Conservation (phyloP, 177 flowering plant species). For the Vitis hybrid region DNA sequence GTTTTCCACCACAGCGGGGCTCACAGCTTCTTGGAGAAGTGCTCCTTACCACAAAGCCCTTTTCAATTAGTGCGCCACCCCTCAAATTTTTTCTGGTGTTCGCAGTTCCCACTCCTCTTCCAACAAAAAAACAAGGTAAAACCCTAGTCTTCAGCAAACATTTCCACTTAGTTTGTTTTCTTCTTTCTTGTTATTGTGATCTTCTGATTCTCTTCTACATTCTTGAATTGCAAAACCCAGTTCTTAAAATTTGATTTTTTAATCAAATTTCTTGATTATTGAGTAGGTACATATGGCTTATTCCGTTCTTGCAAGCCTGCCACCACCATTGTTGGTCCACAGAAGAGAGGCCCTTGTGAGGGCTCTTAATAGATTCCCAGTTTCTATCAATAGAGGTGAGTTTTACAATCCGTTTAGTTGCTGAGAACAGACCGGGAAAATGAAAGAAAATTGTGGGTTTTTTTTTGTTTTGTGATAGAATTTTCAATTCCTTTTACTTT, state of each 20-base stretch:
- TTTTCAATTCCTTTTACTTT: background rate
- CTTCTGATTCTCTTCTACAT: background rate
- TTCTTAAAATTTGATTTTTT: background rate
- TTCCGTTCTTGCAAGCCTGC: slow-evolving; percentile 33
- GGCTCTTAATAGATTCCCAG: slow-evolving; percentile 22
- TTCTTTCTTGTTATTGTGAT: background rate
- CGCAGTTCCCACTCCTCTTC: background rate
- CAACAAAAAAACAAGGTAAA: background rate
- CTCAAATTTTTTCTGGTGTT: background rate
- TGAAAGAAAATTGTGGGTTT: background rate
- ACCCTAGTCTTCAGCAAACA: background rate
- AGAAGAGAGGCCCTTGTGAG: slow-evolving; percentile 33
- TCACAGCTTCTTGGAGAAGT: background rate
- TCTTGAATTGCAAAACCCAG: background rate
- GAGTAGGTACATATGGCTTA: slow-evolving; percentile 35
- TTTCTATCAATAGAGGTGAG: slow-evolving; percentile 29
- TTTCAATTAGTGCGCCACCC: background rate
- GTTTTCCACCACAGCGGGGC: background rate
- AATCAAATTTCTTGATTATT: background rate
- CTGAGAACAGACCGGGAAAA: background rate
- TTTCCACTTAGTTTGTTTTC: background rate
- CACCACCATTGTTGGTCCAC: slow-evolving; percentile 31
- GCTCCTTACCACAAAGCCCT: background rate
- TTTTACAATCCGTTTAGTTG: background rate
- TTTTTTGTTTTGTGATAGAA: background rate